phyloP scores from a whole-genome alignment of 768 basidiomycete genomes.

The Rhodotorula babjevae region DNA sequence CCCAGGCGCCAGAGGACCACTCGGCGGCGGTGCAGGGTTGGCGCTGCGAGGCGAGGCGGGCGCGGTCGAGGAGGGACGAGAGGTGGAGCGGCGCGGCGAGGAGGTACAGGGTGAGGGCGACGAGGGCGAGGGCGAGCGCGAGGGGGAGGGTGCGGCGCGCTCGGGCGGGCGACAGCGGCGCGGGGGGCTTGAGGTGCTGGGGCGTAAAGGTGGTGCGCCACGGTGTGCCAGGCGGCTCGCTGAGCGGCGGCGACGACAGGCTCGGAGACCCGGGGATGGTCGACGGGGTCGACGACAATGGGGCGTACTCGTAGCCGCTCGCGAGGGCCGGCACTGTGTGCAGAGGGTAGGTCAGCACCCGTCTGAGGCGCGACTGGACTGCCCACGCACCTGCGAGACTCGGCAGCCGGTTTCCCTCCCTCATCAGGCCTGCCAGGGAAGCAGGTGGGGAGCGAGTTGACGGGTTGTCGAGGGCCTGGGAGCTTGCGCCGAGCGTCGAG shows the following conservation, averaged over 20 bases:
- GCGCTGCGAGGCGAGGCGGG: neutral
- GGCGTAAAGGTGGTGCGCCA: neutral
- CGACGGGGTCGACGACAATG: neutral
- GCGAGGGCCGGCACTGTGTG: neutral
- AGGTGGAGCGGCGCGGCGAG: neutral
- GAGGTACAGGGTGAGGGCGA: slow-evolving; percentile 38
- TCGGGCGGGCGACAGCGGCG: neutral
- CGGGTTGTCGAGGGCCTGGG: too few species aligned
- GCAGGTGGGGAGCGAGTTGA: neutral
- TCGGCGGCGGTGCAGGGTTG: neutral
- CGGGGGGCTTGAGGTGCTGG: neutral
- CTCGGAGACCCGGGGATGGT: neutral
- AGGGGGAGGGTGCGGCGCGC: slow-evolving; percentile 23
- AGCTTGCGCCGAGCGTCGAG: neutral
- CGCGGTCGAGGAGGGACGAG: neutral
- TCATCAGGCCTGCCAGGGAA: neutral
- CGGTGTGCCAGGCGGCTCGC: neutral
- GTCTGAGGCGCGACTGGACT: rapidly evolving
- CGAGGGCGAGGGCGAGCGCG: slow-evolving; percentile 46
- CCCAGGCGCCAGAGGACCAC: neutral
- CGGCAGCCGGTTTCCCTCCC: too few species aligned
- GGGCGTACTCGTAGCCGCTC: neutral
- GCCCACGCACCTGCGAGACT: neutral
- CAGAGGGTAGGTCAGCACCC: neutral
- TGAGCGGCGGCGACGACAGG: neutral